Evolutionary conservation across 306 rosid species (phyloP), one percentile per base, ranked within the genome.

Genomic region (Gynostemma pentaphyllum): DNA sequence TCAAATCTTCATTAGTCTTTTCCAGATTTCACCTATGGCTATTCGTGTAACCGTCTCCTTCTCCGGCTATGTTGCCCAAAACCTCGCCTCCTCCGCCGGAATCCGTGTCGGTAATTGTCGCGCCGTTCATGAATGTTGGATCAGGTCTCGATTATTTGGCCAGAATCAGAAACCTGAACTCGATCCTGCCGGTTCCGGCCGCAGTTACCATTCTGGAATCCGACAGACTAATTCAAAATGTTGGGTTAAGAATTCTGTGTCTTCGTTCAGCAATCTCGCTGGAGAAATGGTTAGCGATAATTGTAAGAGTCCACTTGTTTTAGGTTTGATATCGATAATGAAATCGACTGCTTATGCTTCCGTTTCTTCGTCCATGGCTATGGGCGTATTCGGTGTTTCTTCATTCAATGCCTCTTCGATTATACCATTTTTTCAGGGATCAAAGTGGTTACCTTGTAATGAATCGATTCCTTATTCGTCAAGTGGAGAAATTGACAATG

Each of bases 11-110:
- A 11, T 45, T 24, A 28, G 15, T 21, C 59, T 78, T 19, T 29
- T 82, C 72, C 54, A 69, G 32, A 68, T 88, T 21, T 13, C 41
- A 10, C 7, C 64, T 8, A 92, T 92, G 99, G 95, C 99, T 44
- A 73, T 88, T 18, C 87, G 95, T 0, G 85, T 86, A 9, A 86
- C 99, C 47, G 62, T 86, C 18, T 63, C 78, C 67, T 84, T 81
- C 75, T 88, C 99, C 15, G 85, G 96, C 69, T 88, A 86, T 2
- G 87, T 88, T 10, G 96, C 96, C 75, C 90, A 86, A 32, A 88
- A 78, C 54, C 77, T 92, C 5, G 86, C 76, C 16, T 79, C 96
- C 70, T 76, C 95, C 41, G 94, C 94, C 72, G 80, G 78, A 30
- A 26, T 61, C 5, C 92, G 88, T 5, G 74, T 67, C 32, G 79